Conservation (phyloP, 257 asterid genomes). For the Eustoma russellianum region DNA sequence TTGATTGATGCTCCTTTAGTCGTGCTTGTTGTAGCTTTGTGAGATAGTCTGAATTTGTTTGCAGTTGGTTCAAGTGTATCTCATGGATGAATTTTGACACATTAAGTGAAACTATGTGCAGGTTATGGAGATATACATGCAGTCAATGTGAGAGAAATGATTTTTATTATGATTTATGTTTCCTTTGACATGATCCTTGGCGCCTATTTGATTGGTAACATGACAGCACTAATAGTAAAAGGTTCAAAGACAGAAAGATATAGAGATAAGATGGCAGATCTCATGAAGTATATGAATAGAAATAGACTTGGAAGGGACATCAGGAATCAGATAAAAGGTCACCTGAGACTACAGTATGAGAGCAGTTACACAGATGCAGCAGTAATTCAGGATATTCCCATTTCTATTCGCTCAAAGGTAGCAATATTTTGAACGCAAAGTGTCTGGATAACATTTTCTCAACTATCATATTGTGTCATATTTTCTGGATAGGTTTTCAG, state of each 20-base stretch:
- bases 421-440: too few species aligned
- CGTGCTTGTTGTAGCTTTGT: too few species aligned
- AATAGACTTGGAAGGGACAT: slow-evolving; percentile 50
- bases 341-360: slow-evolving; percentile 53
- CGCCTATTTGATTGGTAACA: slow-evolving; percentile 70
- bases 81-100: too few species aligned
- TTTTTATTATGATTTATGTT: slow-evolving; percentile 61
- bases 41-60: too few species aligned
- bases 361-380: slow-evolving; percentile 36
- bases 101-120: slow-evolving; percentile 5
- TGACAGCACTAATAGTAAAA: slow-evolving; percentile 71
- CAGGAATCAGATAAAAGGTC: slow-evolving; percentile 44
- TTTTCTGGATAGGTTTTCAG: too few species aligned
- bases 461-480: too few species aligned
- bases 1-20: too few species aligned
- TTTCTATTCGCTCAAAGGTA: slow-evolving; percentile 56
- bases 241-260: slow-evolving; percentile 68
- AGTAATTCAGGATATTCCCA: slow-evolving; percentile 55
- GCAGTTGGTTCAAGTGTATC: too few species aligned
- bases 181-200: slow-evolving; percentile 79
- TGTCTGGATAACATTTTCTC: too few species aligned
- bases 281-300: slow-evolving; percentile 43
- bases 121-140: slow-evolving; percentile 79
- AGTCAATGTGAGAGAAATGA: slow-evolving; percentile 62
- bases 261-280: slow-evolving; percentile 58